Conservation (phyloP, 768 basidiomycete genomes). For the Leucocoprinus sp. region DNA sequence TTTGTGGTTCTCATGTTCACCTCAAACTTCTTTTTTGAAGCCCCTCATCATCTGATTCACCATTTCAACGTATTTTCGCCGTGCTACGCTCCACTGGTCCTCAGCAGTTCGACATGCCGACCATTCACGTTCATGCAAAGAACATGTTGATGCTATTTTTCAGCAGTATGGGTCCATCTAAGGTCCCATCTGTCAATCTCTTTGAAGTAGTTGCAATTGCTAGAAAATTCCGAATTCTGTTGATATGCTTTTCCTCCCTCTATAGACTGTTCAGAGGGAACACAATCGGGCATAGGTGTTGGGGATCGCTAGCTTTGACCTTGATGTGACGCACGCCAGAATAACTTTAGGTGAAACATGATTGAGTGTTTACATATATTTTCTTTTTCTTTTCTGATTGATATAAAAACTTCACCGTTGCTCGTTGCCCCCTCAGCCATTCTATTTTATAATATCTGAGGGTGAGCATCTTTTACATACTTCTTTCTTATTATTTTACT, state of each 20-base stretch:
- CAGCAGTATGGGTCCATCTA: conserved; percentile 35
- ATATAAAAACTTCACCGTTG: too few relatives aligned
- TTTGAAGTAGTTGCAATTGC: conserved; percentile 49
- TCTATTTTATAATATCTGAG: too few relatives aligned
- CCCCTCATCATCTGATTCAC: conserved; percentile 33
- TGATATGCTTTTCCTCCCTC: conserved; percentile 31
- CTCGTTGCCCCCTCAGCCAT: too few relatives aligned
- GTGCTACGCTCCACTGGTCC: conserved; percentile 52
- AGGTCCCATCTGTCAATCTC: conserved; percentile 23
- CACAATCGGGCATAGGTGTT: conserved; percentile 27
- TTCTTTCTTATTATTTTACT: too few relatives aligned
- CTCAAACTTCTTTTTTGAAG: conserved; percentile 23
- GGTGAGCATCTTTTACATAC: too few relatives aligned
- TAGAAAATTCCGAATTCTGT: conserved; percentile 33
- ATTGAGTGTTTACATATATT: too few relatives aligned
- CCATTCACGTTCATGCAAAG: conserved; percentile 38
- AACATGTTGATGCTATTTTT: conserved; percentile 37
- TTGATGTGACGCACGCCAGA: too few relatives aligned
- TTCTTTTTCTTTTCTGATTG: too few relatives aligned
- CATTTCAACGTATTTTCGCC: conserved; percentile 41
- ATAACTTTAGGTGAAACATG: too few relatives aligned
- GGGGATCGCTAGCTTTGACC: too few relatives aligned
- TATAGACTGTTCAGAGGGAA: conserved; percentile 1
- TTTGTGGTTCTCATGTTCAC: conserved; percentile 4
- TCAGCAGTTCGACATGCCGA: conserved; percentile 47